Evolutionary conservation across 176 grass and related monocot species (phyloP), one percentile per base, ranked within the genome.

Genomic region (Rhynchospora tenuis): DNA sequence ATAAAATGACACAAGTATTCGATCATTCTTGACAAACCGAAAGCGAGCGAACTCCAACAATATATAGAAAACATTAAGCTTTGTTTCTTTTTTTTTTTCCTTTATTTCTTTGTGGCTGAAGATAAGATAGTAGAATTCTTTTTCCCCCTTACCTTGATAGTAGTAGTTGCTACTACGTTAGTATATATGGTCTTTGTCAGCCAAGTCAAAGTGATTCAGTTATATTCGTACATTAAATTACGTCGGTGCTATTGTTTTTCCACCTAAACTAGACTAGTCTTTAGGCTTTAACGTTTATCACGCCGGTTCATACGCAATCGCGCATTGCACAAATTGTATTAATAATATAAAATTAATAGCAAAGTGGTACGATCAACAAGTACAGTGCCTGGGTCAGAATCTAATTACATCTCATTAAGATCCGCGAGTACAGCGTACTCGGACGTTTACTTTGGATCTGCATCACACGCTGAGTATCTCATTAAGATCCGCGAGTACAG

Each of bases 201-300:
- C 68, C 23, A 47, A 72, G 68, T 72, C 68, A 72, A 72, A 47
- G 0, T 47, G 17, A 72, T 72, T 72, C 68, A 72, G 68, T 72
- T 46, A 47, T 16, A 46, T 46, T 47, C 11, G 68, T 72, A 72
- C 68, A 23, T 72, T 19, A 3, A 22, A 42, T 70, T n/a, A 20
- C 13, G 38, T 47, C 42, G 43, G 68, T 72, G 38, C 38, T 46
- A 22, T 72, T 46, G 12, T 45, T 72, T 45, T 72, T 47, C 0
- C n/a, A 58, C 17, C 17, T n/a, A 58, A 57, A 64, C 0, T 64
- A 64, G 2, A 63, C 20, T 62, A 38, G 33, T 38, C 33, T 24
- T 64, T 64, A 5, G 10, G 7, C 10, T 64, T 64, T 10, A 26
- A 47, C 69, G 0, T 73, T 6, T 14, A 48, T 73, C 20, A 73